phyloP scores from a whole-genome alignment of 2,329 filamentous ascomycete species.

The Monilinia laxa region DNA sequence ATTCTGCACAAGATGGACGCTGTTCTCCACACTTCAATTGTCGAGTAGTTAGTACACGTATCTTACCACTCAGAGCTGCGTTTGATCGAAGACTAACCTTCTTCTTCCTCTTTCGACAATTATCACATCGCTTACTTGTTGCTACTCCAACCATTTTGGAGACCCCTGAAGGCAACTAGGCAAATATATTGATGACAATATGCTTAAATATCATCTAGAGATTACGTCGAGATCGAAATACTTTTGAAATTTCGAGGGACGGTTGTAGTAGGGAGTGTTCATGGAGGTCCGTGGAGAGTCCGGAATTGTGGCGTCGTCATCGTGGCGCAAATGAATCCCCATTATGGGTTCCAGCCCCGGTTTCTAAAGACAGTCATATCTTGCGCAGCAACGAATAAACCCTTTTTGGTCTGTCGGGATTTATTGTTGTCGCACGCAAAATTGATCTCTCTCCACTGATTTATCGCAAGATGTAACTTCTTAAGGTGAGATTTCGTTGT shows the following conservation, averaged over 20 bases:
- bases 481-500: not conserved
- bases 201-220: not conserved
- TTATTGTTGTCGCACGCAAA: not conserved
- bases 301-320: not conserved
- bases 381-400: conserved; percentile 8
- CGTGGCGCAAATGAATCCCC: not conserved
- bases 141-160: conserved; percentile 26
- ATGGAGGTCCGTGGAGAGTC: not conserved
- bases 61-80: not conserved
- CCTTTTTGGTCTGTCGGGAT: not conserved
- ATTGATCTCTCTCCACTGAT: not conserved
- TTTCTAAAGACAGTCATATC: conserved; percentile 5
- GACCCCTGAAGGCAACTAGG: not conserved
- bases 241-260: not conserved
- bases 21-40: conserved; percentile 28
- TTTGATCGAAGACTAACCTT: conserved; percentile 22
- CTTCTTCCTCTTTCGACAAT: conserved; percentile 30
- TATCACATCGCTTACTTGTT: conserved; percentile 28
- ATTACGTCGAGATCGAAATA: too few species aligned
- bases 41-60: not conserved
- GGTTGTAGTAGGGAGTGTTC: not conserved
- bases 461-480: not conserved
- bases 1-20: conserved; percentile 28
- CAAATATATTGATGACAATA: not conserved
- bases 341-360: not conserved